Evolutionary conservation across 2,329 filamentous ascomycete genomes (phyloP).

Genomic region (Colletotrichum theobromicola): DNA sequence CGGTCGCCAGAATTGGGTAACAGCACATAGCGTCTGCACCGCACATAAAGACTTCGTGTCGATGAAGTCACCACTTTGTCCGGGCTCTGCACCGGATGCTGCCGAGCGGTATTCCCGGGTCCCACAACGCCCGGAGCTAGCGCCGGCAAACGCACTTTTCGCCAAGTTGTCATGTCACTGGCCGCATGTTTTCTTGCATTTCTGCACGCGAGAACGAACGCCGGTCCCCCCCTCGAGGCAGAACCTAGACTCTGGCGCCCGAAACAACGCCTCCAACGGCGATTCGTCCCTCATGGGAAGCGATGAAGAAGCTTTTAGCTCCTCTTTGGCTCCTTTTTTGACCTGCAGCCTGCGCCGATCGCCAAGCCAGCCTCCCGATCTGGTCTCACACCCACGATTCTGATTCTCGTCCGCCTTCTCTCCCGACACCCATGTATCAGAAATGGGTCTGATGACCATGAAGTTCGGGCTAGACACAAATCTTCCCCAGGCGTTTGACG

Average conservation of each 20-base stretch:
- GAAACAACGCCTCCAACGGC: background rate
- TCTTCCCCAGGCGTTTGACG: background rate
- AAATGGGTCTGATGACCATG: constrained; percentile 11
- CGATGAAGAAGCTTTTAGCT: background rate
- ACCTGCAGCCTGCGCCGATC: background rate
- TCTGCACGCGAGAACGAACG: background rate
- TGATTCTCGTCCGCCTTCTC: background rate
- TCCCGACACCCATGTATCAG: background rate
- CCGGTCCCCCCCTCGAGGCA: background rate
- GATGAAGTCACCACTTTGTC: constrained; percentile 22
- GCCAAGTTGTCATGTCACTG: background rate
- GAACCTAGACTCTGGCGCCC: background rate
- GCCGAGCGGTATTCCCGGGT: constrained; percentile 8
- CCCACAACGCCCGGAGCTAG: constrained; percentile 9
- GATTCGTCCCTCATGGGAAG: background rate
- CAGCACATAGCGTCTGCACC: background rate
- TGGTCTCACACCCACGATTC: background rate
- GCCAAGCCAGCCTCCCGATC: constrained; percentile 12
- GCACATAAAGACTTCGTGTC: background rate
- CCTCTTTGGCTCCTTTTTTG: background rate
- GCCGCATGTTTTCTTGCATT: background rate
- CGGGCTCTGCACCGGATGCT: background rate
- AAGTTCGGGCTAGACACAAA: background rate
- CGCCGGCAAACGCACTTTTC: constrained; percentile 7
- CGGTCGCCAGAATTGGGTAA: background rate